phyloP scores from a whole-genome alignment of 2,329 filamentous ascomycete species.

The Phaeosphaeriaceae sp. region DNA sequence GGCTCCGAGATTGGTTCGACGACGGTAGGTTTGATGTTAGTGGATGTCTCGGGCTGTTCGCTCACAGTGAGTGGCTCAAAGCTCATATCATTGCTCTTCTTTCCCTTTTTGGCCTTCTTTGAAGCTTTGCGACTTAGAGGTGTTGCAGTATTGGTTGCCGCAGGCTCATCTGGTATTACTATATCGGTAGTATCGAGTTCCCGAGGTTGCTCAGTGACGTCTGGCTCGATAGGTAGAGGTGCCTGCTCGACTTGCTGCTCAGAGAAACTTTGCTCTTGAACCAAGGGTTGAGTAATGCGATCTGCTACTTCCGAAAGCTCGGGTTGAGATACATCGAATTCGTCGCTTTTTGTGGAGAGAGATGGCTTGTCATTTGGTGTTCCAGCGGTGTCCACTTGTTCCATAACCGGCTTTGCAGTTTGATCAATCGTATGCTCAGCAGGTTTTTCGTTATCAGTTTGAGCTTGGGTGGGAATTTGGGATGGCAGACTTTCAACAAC shows the following conservation, averaged over 20 bases:
- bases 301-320: neutral
- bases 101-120: slow-evolving; percentile 46
- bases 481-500: slow-evolving; percentile 2
- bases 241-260: neutral
- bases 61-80: neutral
- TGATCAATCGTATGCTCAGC: neutral
- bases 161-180: neutral
- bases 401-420: neutral
- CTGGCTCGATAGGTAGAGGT: neutral
- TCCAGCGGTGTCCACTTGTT: neutral
- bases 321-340: neutral
- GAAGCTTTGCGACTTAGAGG: slow-evolving; percentile 26
- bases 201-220: slow-evolving; percentile 2
- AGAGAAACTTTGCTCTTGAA: neutral
- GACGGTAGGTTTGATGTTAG: neutral
- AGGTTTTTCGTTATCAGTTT: neutral
- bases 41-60: neutral
- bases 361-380: neutral
- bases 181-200: neutral
- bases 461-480: slow-evolving; percentile 1
- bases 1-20: neutral
- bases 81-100: slow-evolving; percentile 39
- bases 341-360: neutral
- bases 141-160: slow-evolving; percentile 7
- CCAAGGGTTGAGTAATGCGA: neutral